Conservation (phyloP, 129 eudicot species). For the Helichrysum umbraculigerum region DNA sequence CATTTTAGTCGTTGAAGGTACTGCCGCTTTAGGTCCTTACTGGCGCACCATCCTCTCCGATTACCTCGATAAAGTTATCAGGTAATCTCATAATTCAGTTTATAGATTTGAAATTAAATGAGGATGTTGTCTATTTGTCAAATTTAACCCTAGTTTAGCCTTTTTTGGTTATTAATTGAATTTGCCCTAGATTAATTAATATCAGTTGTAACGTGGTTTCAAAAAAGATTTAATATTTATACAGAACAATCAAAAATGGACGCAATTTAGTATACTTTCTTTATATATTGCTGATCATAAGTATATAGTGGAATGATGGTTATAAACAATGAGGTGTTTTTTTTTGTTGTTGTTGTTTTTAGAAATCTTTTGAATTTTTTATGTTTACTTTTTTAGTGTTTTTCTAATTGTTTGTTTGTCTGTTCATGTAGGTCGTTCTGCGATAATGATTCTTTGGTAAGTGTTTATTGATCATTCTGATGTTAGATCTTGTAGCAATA, state of each 20-base stretch:
- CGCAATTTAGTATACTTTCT: slow-evolving; percentile 2
- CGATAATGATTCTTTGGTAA: slow-evolving; percentile 38
- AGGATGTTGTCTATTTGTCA: not conserved
- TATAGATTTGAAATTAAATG: slow-evolving; percentile 8
- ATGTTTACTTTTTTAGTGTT: not conserved
- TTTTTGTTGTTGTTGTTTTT: not conserved
- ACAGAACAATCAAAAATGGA: not conserved
- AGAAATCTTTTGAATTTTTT: not conserved
- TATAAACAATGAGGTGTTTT: not conserved
- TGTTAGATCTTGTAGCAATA: not conserved
- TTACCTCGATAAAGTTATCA: slow-evolving; percentile 77
- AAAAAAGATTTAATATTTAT: too few species aligned
- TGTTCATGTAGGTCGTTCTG: slow-evolving; percentile 36
- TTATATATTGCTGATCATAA: not conserved
- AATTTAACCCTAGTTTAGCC: slow-evolving; percentile 1
- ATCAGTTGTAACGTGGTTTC: not conserved
- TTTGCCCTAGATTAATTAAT: not conserved
- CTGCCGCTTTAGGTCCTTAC: slow-evolving; percentile 84
- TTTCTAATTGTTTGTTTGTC: slow-evolving; percentile 15
- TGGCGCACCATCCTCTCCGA: slow-evolving; percentile 77
- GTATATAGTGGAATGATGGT: slow-evolving; percentile 3
- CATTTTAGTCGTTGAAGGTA: slow-evolving; percentile 88
- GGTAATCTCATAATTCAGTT: slow-evolving; percentile 36
- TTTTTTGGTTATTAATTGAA: slow-evolving; percentile 3
- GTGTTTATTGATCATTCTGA: not conserved